Conservation (phyloP, 2,329 filamentous ascomycete genomes). For the Bimuria novae-zelandiae region DNA sequence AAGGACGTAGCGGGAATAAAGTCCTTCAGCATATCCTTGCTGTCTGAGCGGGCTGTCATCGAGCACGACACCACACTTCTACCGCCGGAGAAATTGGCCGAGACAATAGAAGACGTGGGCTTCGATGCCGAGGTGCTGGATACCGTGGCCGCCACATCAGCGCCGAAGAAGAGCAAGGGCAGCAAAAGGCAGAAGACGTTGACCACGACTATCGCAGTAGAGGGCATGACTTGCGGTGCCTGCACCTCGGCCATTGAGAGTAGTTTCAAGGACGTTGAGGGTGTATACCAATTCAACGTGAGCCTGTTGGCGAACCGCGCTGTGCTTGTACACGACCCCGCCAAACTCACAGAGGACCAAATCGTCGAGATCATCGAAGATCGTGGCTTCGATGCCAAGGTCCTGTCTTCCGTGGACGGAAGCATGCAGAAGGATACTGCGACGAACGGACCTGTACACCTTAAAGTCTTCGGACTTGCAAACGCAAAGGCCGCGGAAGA, state of each 20-base stretch:
- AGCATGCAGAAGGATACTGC: conserved; percentile 56
- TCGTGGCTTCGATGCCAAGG: conserved; percentile 80
- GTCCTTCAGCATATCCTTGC: conserved; percentile 78
- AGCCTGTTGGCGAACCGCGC: conserved; percentile 91
- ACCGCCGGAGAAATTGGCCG: conserved; percentile 58
- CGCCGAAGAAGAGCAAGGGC: conserved; percentile 39
- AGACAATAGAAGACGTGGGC: conserved; percentile 69
- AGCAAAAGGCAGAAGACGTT: conserved; percentile 54
- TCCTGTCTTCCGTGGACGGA: conserved; percentile 76
- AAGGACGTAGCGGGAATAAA: conserved; percentile 74
- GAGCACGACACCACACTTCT: conserved; percentile 70
- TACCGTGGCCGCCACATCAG: conserved; percentile 57
- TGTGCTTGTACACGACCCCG: conserved; percentile 80
- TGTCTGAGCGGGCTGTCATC: conserved; percentile 84
- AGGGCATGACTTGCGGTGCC: conserved; percentile 97
- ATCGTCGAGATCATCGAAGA: conserved; percentile 89
- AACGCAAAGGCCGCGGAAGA: conserved; percentile 71
- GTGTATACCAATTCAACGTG: conserved; percentile 89
- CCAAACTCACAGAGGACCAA: conserved; percentile 70
- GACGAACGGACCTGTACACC: conserved; percentile 67
- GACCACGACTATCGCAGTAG: conserved; percentile 84
- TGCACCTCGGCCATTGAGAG: conserved; percentile 91
- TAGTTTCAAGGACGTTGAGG: conserved; percentile 76
- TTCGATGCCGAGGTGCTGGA: conserved; percentile 82
- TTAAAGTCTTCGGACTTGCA: conserved; percentile 82